Conservation (phyloP, 2,329 filamentous ascomycete genomes). For the Madurella mycetomatis region DNA sequence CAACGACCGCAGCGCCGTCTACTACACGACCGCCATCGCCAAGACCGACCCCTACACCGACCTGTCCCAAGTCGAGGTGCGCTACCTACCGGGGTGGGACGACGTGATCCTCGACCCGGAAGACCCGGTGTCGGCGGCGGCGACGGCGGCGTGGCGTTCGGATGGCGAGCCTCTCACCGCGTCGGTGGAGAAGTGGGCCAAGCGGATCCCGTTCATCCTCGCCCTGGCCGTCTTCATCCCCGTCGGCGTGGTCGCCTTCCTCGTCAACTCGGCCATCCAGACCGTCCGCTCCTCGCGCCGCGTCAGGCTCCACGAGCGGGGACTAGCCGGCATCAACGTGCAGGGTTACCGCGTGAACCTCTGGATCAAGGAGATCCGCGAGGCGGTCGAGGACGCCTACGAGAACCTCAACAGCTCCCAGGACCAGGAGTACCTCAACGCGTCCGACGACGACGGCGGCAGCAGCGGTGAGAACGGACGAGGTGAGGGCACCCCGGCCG, state of each 20-base stretch:
- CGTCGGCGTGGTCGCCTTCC: conserved; percentile 64
- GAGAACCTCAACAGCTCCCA: conserved; percentile 67
- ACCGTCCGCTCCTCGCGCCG: conserved; percentile 69
- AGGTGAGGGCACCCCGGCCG: conserved; percentile 13
- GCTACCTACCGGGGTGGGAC: conserved; percentile 69
- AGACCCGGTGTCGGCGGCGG: conserved; percentile 45
- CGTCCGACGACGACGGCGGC: conserved; percentile 37
- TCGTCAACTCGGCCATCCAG: conserved; percentile 73
- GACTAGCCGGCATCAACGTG: conserved; percentile 62
- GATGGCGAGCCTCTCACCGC: conserved; percentile 8
- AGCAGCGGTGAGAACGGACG: conserved; percentile 4
- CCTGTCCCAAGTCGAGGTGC: conserved; percentile 62
- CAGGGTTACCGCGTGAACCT: conserved; percentile 67
- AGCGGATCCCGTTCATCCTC: conserved; percentile 58
- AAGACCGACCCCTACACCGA: conserved; percentile 73
- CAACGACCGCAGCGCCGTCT: conserved; percentile 77
- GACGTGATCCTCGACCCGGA: conserved; percentile 68
- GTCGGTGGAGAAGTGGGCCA: conserved; percentile 35
- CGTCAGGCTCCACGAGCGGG: conserved; percentile 70
- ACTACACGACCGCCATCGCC: conserved; percentile 77
- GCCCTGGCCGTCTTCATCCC: conserved; percentile 68
- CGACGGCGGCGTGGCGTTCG: not conserved
- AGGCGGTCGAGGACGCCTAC: conserved; percentile 72
- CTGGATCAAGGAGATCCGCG: conserved; percentile 69
- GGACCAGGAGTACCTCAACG: conserved; percentile 61